These are phyloP conservation scores for Sherardia arvensis DNA, from an alignment of 257 asterid genomes.

Conservation along the genomic window DNA sequence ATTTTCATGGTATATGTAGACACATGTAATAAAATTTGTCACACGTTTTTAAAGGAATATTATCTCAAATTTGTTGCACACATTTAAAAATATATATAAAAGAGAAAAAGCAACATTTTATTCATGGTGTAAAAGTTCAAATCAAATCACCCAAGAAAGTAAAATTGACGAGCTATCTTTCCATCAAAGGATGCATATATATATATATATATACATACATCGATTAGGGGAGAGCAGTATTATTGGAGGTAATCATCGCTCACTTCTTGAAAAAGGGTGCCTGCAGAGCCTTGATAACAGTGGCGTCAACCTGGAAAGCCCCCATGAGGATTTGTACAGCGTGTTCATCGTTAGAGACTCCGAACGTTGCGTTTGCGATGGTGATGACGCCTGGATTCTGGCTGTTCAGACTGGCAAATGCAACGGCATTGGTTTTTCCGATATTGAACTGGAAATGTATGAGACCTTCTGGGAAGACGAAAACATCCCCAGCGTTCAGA, in stretches of 20 bases:
- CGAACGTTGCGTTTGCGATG: background rate
- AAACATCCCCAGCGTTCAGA: background rate
- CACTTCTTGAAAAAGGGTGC: background rate
- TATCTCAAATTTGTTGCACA: no score
- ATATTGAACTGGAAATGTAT: background rate
- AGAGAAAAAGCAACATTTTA: background rate
- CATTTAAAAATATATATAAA: no score
- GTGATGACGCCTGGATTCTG: background rate
- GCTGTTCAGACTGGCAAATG: background rate
- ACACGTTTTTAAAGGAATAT: no score
- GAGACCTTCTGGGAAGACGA: background rate
- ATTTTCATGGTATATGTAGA: no score
- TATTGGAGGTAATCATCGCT: background rate
- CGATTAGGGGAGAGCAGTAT: background rate
- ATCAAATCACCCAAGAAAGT: no score
- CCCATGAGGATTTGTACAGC: background rate
- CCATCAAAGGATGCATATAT: background rate
- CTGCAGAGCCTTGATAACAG: background rate
- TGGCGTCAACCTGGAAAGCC: background rate
- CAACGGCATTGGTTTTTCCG: background rate
- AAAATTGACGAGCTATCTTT: background rate
- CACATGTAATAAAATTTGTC: no score
- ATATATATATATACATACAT: no score
- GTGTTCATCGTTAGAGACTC: background rate
- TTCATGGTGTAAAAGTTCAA: background rate